These are phyloP conservation scores for Nakaseomyces sp. DNA, from an alignment of 1,139 yeast genomes.

Conservation along the genomic window DNA sequence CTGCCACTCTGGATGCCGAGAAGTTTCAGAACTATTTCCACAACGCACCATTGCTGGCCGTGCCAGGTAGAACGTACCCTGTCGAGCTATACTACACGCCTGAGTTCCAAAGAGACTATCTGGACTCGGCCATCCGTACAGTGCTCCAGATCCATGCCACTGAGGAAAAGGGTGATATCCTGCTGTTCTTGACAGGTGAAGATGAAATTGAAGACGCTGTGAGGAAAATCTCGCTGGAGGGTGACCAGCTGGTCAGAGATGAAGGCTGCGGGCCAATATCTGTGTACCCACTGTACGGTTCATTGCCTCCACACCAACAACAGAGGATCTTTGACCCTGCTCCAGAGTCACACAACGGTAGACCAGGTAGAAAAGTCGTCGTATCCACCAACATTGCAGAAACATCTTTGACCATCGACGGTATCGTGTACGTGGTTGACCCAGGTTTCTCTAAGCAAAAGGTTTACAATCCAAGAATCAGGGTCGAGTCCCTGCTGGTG, in stretches of 20 bases:
- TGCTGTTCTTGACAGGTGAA: slow-evolving; percentile 89
- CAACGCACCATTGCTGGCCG: slow-evolving; percentile 89
- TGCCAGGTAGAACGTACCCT: slow-evolving; percentile 96
- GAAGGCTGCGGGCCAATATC: slow-evolving; percentile 81
- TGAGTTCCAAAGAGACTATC: slow-evolving; percentile 87
- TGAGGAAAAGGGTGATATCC: slow-evolving; percentile 86
- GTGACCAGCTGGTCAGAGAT: slow-evolving; percentile 80
- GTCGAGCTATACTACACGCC: slow-evolving; percentile 96
- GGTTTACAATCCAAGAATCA: slow-evolving; percentile 90
- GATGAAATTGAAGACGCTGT: slow-evolving; percentile 98
- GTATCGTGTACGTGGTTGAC: slow-evolving; percentile 93
- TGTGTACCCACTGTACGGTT: slow-evolving; percentile 91
- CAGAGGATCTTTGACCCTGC: slow-evolving; percentile 91
- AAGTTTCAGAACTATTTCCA: slow-evolving; percentile 86
- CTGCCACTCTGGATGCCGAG: slow-evolving; percentile 96
- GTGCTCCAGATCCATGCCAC: slow-evolving; percentile 95
- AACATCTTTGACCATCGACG: slow-evolving; percentile 95
- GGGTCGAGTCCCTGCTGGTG: slow-evolving; percentile 89
- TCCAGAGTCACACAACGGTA: slow-evolving; percentile 52
- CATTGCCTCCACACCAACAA: slow-evolving; percentile 92
- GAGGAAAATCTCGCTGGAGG: slow-evolving; percentile 76
- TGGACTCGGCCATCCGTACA: slow-evolving; percentile 90
- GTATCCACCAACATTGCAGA: slow-evolving; percentile 96
- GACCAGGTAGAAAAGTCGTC: slow-evolving; percentile 88
- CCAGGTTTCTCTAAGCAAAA: slow-evolving; percentile 97